Evolutionary conservation across 441 rosid genomes (phyloP).

Genomic region (Erodium chrysanthum): DNA sequence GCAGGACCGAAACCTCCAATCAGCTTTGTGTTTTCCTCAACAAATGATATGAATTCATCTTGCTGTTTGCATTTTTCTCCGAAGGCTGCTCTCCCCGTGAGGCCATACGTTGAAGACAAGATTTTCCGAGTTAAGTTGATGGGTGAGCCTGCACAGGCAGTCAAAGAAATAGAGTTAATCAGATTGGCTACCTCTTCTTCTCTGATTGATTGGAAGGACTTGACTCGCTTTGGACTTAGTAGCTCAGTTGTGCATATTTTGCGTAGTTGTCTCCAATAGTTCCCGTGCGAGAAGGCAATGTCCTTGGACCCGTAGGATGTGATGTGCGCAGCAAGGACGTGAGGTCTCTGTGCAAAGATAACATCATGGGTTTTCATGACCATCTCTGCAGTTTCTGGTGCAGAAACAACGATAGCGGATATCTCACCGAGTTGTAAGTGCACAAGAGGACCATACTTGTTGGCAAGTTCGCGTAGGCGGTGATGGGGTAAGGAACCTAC

Average conservation of each 20-base stretch:
- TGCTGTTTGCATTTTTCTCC: slow-evolving; percentile 14
- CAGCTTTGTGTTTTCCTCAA: not conserved
- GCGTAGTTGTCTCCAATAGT: slow-evolving; percentile 22
- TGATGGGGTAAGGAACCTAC: slow-evolving; percentile 20
- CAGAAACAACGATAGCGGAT: slow-evolving; percentile 15
- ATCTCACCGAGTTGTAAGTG: slow-evolving; percentile 25
- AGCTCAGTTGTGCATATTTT: slow-evolving; percentile 20
- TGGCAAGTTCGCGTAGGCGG: slow-evolving; percentile 11
- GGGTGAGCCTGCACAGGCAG: slow-evolving; percentile 3
- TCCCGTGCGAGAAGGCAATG: slow-evolving; percentile 17
- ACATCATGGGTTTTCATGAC: slow-evolving; percentile 22
- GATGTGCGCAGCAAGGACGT: slow-evolving; percentile 3
- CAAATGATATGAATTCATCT: slow-evolving; percentile 13
- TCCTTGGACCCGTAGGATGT: slow-evolving; percentile 8
- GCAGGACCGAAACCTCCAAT: slow-evolving; percentile 17
- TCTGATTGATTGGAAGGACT: slow-evolving; percentile 17
- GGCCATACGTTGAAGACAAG: not conserved
- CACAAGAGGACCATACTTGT: slow-evolving; percentile 20
- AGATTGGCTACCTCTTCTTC: slow-evolving; percentile 19
- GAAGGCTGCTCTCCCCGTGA: slow-evolving; percentile 17
- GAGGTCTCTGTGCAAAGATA: slow-evolving; percentile 17
- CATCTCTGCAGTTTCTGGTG: slow-evolving; percentile 20
- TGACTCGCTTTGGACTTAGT: slow-evolving; percentile 14
- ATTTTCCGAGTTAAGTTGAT: slow-evolving; percentile 7
- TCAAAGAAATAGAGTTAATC: not conserved